Evolutionary conservation across 2,329 filamentous ascomycete genomes (phyloP).

Genomic region (Penicillium fuscoglaucum): DNA sequence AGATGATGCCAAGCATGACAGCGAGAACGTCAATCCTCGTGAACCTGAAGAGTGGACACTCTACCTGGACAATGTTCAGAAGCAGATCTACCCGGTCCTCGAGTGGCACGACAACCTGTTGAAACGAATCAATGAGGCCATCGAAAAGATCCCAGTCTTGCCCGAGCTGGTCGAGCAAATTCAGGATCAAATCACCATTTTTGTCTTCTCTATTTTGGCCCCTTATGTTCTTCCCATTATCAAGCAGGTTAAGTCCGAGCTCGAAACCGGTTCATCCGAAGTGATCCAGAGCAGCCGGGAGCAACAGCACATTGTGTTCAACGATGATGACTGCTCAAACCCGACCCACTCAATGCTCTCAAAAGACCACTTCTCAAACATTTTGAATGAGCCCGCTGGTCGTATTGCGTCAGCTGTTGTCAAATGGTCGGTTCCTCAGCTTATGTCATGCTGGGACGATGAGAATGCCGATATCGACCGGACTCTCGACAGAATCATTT

Average conservation of each 20-base stretch:
- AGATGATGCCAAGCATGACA: slow-evolving; percentile 71
- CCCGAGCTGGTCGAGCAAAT: slow-evolving; percentile 83
- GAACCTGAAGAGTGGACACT: slow-evolving; percentile 79
- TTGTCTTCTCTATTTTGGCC: slow-evolving; percentile 88
- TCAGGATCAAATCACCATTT: slow-evolving; percentile 82
- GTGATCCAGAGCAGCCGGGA: slow-evolving; percentile 82
- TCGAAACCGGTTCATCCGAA: slow-evolving; percentile 80
- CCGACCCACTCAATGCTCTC: slow-evolving; percentile 95
- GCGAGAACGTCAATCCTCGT: slow-evolving; percentile 70
- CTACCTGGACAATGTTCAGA: slow-evolving; percentile 72
- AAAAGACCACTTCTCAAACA: slow-evolving; percentile 91
- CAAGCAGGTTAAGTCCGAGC: slow-evolving; percentile 79
- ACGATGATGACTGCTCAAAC: slow-evolving; percentile 72
- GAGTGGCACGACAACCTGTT: slow-evolving; percentile 89
- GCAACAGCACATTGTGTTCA: slow-evolving; percentile 84
- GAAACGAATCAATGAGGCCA: slow-evolving; percentile 71
- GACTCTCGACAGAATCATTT: slow-evolving; percentile 73
- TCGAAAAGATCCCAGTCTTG: slow-evolving; percentile 82
- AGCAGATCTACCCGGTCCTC: slow-evolving; percentile 84
- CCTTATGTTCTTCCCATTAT: slow-evolving; percentile 86
- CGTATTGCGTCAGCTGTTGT: slow-evolving; percentile 76
- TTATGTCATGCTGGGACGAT: slow-evolving; percentile 86
- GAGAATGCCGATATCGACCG: slow-evolving; percentile 67
- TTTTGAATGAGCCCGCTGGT: slow-evolving; percentile 85
- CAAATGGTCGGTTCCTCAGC: slow-evolving; percentile 82